These are phyloP conservation scores for Beauveria asiatica DNA, from an alignment of 2,329 filamentous ascomycete genomes.

Conservation along the genomic window DNA sequence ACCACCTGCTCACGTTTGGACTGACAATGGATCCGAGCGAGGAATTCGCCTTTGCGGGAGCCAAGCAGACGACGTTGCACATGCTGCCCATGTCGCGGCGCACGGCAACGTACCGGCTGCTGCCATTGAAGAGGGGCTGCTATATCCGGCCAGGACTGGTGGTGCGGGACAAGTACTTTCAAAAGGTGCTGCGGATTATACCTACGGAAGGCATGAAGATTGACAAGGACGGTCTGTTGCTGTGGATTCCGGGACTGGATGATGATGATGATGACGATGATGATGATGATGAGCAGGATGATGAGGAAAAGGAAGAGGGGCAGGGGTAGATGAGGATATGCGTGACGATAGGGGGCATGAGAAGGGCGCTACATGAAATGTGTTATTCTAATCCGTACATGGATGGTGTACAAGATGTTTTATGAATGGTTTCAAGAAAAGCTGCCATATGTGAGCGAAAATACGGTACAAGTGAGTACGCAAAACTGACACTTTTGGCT, in stretches of 20 bases:
- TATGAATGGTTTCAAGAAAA: too few species aligned
- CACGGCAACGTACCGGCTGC: conserved; percentile 62
- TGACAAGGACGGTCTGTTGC: conserved; percentile 54
- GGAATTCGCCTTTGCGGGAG: conserved; percentile 84
- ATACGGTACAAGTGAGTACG: neutral
- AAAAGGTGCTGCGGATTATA: conserved; percentile 76
- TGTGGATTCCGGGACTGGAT: conserved; percentile 45
- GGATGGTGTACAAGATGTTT: neutral
- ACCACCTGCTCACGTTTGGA: conserved; percentile 90
- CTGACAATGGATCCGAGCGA: conserved; percentile 87
- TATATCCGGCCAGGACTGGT: conserved; percentile 68
- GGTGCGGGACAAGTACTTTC: conserved; percentile 85
- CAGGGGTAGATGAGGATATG: conserved; percentile 1
- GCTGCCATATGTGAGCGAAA: neutral
- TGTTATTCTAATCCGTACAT: neutral
- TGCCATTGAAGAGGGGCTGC: conserved; percentile 55
- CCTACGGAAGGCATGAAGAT: conserved; percentile 65
- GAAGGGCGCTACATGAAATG: neutral
- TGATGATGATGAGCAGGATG: neutral
- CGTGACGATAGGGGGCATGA: neutral
- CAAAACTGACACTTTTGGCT: neutral
- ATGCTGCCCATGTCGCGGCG: conserved; percentile 74
- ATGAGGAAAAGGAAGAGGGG: conserved; percentile 11
- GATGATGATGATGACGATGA: conserved; percentile 20
- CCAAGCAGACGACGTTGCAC: conserved; percentile 72